A percentile compares a stretch with the other conserved stretches of the same genome.
Evolutionary conservation across 805 yeast species (phyloP).

Genomic region (Lipomyces chichibuensis): DNA sequence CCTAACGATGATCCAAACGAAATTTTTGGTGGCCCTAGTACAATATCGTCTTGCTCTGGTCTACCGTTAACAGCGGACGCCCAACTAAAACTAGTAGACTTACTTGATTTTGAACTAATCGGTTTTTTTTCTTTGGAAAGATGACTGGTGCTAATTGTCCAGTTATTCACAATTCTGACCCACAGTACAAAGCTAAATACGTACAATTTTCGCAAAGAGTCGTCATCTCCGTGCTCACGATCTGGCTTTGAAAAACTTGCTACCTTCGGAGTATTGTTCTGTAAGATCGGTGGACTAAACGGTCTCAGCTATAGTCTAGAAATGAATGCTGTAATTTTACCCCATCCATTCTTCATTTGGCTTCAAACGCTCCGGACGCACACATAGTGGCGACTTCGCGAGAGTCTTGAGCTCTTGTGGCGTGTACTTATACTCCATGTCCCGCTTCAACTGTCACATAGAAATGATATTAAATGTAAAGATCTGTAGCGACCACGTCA

Average conservation of each 20-base stretch:
- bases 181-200: not conserved
- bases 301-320: not conserved
- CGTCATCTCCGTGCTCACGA: constrained; percentile 5
- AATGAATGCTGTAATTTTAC: constrained; percentile 4
- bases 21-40: constrained; percentile 34
- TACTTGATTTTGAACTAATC: not conserved
- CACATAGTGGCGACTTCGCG: constrained; percentile 27
- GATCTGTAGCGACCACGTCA: not conserved
- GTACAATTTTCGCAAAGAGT: not conserved
- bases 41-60: constrained; percentile 20
- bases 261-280: not conserved
- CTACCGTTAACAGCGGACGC: not conserved
- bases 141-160: not conserved
- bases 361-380: constrained; percentile 19
- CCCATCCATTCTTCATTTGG: constrained; percentile 22
- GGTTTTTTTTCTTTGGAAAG: not conserved
- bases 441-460: constrained; percentile 9
- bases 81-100: not conserved
- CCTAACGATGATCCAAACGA: constrained; percentile 20
- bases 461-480: not conserved
- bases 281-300: not conserved
- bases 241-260: constrained; percentile 1
- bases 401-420: constrained; percentile 22
- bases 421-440: constrained; percentile 13
- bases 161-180: not conserved